These are phyloP conservation scores for Cutaneotrichosporon mucoides DNA, from an alignment of 1,284 basidiomycete genomes.

Conservation along the genomic window DNA sequence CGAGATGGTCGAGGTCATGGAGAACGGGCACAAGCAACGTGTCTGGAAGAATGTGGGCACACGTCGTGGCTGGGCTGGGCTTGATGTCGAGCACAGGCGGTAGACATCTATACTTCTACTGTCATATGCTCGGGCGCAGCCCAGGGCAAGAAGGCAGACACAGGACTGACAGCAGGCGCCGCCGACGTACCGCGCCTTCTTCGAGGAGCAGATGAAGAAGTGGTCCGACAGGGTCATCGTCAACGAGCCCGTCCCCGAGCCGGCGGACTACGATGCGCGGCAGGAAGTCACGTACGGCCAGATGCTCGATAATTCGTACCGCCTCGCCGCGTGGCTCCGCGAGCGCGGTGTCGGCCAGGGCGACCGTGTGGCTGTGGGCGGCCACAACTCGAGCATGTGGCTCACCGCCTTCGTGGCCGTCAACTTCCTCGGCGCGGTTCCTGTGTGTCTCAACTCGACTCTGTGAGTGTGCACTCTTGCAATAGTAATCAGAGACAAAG, in stretches of 20 bases:
- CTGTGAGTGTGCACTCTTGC: constrained; percentile 26
- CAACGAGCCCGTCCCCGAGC: constrained; percentile 12
- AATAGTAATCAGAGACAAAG: too few relatives aligned
- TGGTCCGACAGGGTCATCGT: constrained; percentile 30
- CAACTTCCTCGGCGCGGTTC: constrained; percentile 39
- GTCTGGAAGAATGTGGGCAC: constrained; percentile 41
- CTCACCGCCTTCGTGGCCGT: constrained; percentile 33
- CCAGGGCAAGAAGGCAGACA: too few relatives aligned
- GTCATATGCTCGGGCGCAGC: too few relatives aligned
- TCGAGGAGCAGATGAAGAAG: constrained; percentile 20
- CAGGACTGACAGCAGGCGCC: constrained; percentile 26
- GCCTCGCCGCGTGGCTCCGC: constrained; percentile 34
- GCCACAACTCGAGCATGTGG: constrained; percentile 36
- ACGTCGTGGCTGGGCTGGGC: too few relatives aligned
- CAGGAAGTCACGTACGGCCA: constrained; percentile 29
- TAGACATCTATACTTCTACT: too few relatives aligned
- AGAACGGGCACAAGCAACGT: constrained; percentile 21
- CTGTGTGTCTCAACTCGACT: constrained; percentile 39
- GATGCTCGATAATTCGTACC: constrained; percentile 20
- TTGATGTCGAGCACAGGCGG: too few relatives aligned
- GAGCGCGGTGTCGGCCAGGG: constrained; percentile 29
- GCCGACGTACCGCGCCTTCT: constrained; percentile 32
- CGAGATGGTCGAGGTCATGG: constrained; percentile 34
- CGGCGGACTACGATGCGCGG: constrained; percentile 10
- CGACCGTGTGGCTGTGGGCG: constrained; percentile 35